Conservation (phyloP, 495 filamentous ascomycete genomes). For the Xylaria telfairii region DNA sequence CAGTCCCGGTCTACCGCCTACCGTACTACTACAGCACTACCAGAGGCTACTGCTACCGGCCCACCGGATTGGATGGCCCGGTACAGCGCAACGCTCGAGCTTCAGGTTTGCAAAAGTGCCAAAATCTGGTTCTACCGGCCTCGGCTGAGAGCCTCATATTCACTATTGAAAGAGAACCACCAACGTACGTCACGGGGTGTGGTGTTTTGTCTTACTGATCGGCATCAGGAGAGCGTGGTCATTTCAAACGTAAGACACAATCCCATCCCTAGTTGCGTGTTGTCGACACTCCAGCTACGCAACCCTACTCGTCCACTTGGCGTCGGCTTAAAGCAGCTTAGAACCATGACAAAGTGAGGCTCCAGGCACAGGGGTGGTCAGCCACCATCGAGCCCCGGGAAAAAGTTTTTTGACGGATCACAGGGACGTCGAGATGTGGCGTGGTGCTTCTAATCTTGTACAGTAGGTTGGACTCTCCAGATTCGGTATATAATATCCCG, state of each 20-base stretch:
- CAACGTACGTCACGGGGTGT: background rate
- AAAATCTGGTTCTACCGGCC: slow-evolving; percentile 6
- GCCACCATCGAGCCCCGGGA: background rate
- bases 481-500: background rate
- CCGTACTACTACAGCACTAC: too few species aligned
- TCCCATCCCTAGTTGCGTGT: background rate
- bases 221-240: background rate
- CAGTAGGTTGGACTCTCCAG: background rate
- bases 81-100: slow-evolving; percentile 19
- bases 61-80: slow-evolving; percentile 14
- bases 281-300: background rate
- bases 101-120: slow-evolving; percentile 26
- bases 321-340: background rate
- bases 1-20: slow-evolving; percentile 18
- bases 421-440: background rate
- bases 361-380: background rate
- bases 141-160: slow-evolving; percentile 1
- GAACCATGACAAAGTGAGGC: slow-evolving; percentile 8
- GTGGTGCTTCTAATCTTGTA: background rate
- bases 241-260: background rate
- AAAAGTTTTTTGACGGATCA: slow-evolving; percentile 18
- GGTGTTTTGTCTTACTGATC: background rate
- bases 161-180: slow-evolving; percentile 9
- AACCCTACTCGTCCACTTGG: slow-evolving; percentile 6
- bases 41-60: too few species aligned